Conservation (phyloP, 2,329 filamentous ascomycete species). For the Drechslerella stenobrocha region DNA sequence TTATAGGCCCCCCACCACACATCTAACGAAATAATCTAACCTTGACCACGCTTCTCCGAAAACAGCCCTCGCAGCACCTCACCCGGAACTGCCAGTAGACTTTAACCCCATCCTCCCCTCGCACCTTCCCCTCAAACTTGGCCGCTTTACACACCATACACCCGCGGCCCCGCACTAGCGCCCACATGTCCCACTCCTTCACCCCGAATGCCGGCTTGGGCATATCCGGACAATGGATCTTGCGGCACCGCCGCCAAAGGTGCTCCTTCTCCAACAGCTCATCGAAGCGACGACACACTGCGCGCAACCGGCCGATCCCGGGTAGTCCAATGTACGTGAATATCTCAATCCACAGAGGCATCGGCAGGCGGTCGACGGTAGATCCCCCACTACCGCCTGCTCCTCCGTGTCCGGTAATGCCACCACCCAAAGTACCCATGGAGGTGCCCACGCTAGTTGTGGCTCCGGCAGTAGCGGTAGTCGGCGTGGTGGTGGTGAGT, state of each 20-base stretch:
- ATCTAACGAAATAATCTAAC: slow-evolving; percentile 59
- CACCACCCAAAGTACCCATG: neutral
- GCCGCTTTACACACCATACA: slow-evolving; percentile 75
- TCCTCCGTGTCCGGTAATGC: too few species aligned
- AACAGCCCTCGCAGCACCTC: slow-evolving; percentile 68
- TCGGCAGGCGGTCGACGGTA: slow-evolving; percentile 2
- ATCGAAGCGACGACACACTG: slow-evolving; percentile 47
- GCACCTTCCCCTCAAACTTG: slow-evolving; percentile 55
- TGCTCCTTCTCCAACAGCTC: slow-evolving; percentile 48
- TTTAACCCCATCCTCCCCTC: slow-evolving; percentile 34
- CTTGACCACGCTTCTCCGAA: slow-evolving; percentile 66
- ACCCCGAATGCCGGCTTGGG: slow-evolving; percentile 68
- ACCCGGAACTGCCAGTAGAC: slow-evolving; percentile 69
- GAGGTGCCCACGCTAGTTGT: neutral
- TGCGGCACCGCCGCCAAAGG: slow-evolving; percentile 51
- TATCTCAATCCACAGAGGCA: slow-evolving; percentile 38
- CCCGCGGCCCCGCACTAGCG: slow-evolving; percentile 64
- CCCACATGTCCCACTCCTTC: slow-evolving; percentile 77
- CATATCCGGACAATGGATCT: slow-evolving; percentile 63
- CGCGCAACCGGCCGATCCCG: slow-evolving; percentile 33
- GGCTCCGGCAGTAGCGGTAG: neutral
- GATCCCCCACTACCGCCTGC: too few species aligned
- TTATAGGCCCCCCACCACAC: too few species aligned
- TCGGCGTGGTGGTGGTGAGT: neutral
- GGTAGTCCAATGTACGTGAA: slow-evolving; percentile 39